These are phyloP conservation scores for Phalaenopsis aphrodite DNA, from an alignment of 106 monocot species.

Conservation along the genomic window DNA sequence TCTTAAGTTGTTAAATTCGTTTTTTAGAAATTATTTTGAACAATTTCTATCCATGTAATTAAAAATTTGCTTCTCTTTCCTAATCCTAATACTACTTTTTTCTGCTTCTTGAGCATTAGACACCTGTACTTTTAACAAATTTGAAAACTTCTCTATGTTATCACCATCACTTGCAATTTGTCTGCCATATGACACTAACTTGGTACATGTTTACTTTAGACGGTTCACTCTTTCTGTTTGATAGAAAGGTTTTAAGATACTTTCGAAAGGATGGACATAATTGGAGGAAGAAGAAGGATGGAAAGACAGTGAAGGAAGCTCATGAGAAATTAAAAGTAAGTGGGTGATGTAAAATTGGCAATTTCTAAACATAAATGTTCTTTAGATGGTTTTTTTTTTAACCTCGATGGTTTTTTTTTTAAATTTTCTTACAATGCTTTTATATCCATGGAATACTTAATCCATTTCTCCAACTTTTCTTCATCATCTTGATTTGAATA, in stretches of 20 bases:
- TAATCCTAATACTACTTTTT: not conserved
- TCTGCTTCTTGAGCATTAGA: not conserved
- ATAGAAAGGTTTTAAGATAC: conserved; percentile 85
- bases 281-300: conserved; percentile 98
- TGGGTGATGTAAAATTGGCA: not conserved
- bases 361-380: not conserved
- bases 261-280: conserved; percentile 96
- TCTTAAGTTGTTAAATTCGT: not conserved
- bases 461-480: not conserved
- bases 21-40: not conserved
- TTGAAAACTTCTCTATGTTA: not conserved
- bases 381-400: not conserved
- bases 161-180: not conserved
- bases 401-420: too few species aligned
- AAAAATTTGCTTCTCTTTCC: not conserved
- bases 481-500: not conserved
- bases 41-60: not conserved
- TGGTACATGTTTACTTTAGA: conserved; percentile 17
- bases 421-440: not conserved
- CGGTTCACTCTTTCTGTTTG: conserved; percentile 67
- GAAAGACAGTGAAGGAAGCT: conserved; percentile 96
- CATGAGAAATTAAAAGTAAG: conserved; percentile 95
- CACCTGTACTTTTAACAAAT: not conserved
- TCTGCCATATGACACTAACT: not conserved
- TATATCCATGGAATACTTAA: not conserved